Conservation (phyloP, 202 grass and related monocot genomes). For the Bolboschoenoplectus hybrid region DNA sequence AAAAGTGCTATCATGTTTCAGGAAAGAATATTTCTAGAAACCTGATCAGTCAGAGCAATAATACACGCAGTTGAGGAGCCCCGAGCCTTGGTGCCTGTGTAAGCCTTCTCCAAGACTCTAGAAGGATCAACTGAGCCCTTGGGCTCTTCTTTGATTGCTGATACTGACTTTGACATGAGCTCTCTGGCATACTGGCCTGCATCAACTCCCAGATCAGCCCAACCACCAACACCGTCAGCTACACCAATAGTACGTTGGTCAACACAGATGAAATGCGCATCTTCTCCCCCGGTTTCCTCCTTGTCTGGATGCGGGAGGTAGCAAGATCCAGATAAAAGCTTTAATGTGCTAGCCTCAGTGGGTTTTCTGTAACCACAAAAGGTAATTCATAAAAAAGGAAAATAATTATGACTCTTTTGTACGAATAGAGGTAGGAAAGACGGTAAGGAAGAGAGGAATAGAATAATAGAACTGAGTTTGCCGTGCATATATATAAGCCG, state of each 20-base stretch:
- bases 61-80: constrained; percentile 88
- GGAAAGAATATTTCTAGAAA: constrained; percentile 21
- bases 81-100: constrained; percentile 67
- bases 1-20: not conserved
- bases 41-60: constrained; percentile 75
- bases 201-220: constrained; percentile 79
- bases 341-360: constrained; percentile 43
- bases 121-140: constrained; percentile 70
- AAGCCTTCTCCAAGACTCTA: constrained; percentile 81
- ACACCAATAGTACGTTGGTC: constrained; percentile 72
- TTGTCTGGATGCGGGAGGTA: constrained; percentile 85
- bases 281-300: constrained; percentile 78
- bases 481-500: not conserved
- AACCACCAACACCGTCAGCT: constrained; percentile 86
- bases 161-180: constrained; percentile 71
- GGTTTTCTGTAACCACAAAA: constrained; percentile 47
- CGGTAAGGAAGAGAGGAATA: not conserved
- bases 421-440: not conserved
- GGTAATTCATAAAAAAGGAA: constrained; percentile 10
- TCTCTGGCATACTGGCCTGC: constrained; percentile 81
- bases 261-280: constrained; percentile 76
- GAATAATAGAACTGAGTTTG: not conserved
- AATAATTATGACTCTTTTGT: not conserved
- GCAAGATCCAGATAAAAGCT: constrained; percentile 73
- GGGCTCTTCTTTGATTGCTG: constrained; percentile 68